These are phyloP conservation scores for Rosa chinensis DNA, from an alignment of 306 rosid species.

Conservation along the genomic window DNA sequence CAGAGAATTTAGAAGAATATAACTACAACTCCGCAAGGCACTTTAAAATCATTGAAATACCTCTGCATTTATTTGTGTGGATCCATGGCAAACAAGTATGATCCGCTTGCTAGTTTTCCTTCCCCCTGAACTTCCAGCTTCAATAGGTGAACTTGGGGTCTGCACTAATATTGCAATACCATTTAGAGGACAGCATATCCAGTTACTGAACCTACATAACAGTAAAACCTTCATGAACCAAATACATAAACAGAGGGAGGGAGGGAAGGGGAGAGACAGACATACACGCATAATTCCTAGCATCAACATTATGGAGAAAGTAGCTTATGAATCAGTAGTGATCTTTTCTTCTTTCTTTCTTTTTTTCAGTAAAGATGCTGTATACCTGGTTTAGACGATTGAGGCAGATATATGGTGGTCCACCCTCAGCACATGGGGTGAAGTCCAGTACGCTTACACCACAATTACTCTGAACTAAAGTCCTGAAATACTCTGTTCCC, in stretches of 20 bases:
- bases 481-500: conserved; percentile 80
- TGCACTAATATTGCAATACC: conserved; percentile 48
- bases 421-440: conserved; percentile 67
- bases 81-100: conserved; percentile 78
- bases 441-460: conserved; percentile 93
- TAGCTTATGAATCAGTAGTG: background rate
- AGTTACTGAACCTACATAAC: conserved; percentile 19
- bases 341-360: background rate
- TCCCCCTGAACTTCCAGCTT: conserved; percentile 72
- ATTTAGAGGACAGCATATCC: conserved; percentile 30
- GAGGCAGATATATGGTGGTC: conserved; percentile 70
- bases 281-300: background rate
- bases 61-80: conserved; percentile 55
- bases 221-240: conserved; percentile 10
- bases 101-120: conserved; percentile 60
- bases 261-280: background rate
- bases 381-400: conserved; percentile 90
- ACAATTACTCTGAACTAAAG: conserved; percentile 90
- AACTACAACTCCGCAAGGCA: background rate
- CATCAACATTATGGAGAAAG: background rate
- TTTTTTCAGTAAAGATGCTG: conserved; percentile 3
- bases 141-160: conserved; percentile 96
- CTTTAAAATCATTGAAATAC: conserved; percentile 33
- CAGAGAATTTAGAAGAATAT: background rate
- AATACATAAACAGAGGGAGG: background rate